phyloP scores from a whole-genome alignment of 129 eudicot species.

The Tanacetum coccineum region DNA sequence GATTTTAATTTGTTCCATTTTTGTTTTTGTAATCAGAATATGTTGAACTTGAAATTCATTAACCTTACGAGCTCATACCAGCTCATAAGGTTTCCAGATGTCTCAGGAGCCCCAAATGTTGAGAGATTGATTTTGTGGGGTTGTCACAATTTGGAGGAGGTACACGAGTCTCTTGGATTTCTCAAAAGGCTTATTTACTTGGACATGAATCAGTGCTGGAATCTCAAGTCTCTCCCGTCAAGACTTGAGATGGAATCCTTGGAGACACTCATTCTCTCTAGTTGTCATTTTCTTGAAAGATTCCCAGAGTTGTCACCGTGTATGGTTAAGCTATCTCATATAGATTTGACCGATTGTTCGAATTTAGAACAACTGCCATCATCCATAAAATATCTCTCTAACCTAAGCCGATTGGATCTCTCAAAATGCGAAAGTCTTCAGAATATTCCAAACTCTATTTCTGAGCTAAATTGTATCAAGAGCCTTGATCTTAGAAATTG shows the following conservation, averaged over 20 bases:
- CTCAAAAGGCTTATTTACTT: neutral
- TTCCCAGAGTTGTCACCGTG: neutral
- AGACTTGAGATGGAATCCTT: constrained; percentile 2
- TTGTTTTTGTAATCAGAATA: neutral
- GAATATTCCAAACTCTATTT: neutral
- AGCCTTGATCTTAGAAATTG: neutral
- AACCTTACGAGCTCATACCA: neutral
- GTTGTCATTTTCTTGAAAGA: neutral
- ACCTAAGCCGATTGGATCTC: neutral
- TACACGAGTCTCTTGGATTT: constrained; percentile 3
- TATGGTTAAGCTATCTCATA: neutral
- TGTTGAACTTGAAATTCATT: neutral
- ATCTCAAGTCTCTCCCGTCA: neutral
- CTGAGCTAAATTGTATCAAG: neutral
- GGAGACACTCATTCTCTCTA: neutral
- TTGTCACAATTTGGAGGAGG: neutral
- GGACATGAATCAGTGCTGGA: neutral
- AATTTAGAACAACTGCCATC: neutral
- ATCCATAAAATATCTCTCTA: neutral
- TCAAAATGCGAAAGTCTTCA: neutral
- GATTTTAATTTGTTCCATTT: neutral
- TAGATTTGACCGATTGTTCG: neutral
- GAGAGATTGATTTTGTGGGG: neutral
- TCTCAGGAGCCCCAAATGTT: constrained; percentile 3
- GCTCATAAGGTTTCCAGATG: neutral